These are phyloP conservation scores for Adansonia gregorii DNA, from an alignment of 441 rosid genomes.

Conservation along the genomic window DNA sequence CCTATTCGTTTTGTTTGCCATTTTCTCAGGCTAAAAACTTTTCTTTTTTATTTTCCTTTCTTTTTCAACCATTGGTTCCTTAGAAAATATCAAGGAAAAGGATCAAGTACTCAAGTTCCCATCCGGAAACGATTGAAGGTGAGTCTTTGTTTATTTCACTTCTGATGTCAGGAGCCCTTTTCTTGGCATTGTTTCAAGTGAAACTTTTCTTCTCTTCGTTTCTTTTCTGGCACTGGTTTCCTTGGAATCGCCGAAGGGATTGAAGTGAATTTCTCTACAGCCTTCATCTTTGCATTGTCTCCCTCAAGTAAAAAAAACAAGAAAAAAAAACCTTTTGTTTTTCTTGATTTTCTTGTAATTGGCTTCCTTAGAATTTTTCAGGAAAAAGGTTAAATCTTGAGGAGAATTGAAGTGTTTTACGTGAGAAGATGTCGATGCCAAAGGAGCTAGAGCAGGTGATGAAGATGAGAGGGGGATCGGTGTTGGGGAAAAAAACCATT, in stretches of 20 bases:
- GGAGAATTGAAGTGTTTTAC: conserved; percentile 21
- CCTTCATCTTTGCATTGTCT: neutral
- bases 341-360: neutral
- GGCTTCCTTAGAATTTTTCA: conserved; percentile 7
- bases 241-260: neutral
- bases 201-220: conserved; percentile 9
- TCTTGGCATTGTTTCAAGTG: neutral
- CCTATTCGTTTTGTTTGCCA: neutral
- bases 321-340: neutral
- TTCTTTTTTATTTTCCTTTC: neutral
- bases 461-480: conserved; percentile 96
- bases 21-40: neutral
- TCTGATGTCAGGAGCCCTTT: neutral
- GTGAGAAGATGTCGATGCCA: conserved; percentile 64
- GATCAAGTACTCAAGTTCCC: conserved; percentile 6
- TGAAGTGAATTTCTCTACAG: neutral
- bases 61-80: neutral
- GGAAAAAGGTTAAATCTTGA: conserved; percentile 7
- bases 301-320: neutral
- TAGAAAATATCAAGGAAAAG: conserved; percentile 4
- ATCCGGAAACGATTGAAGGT: conserved; percentile 8
- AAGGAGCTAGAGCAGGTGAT: conserved; percentile 93
- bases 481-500: conserved; percentile 92
- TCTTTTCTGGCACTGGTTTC: conserved; percentile 4
- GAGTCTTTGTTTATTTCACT: neutral